These are phyloP conservation scores for Amborella trichopoda DNA, from an alignment of 164 flowering plant species.

Conservation along the genomic window DNA sequence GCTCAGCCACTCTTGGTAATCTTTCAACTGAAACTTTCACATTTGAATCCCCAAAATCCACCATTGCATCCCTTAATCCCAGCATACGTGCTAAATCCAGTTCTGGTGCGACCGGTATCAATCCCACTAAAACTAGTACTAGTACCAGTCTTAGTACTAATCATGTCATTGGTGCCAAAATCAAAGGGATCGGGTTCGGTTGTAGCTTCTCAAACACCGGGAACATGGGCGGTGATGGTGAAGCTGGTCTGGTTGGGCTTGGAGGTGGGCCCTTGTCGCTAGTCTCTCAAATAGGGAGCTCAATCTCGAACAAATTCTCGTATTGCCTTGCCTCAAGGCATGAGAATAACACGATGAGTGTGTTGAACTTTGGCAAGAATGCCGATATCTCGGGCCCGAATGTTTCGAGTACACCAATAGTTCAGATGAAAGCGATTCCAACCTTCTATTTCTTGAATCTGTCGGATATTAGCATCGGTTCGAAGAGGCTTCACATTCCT, in stretches of 20 bases:
- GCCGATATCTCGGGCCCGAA: no score
- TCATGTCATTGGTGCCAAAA: no score
- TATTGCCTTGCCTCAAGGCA: conserved; percentile 69
- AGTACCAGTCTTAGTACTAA: no score
- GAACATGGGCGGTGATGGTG: conserved; percentile 46
- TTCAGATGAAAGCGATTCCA: conserved; percentile 46
- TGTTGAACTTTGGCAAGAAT: conserved; percentile 64
- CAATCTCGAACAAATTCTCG: conserved; percentile 35
- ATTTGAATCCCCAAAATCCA: conserved; percentile 28
- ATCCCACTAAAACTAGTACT: no score
- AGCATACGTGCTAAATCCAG: no score
- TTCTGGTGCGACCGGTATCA: no score
- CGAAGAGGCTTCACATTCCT: conserved; percentile 29
- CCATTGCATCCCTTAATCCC: no score
- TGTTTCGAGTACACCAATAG: conserved; percentile 33
- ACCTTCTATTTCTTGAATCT: conserved; percentile 62
- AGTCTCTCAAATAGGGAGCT: conserved; percentile 56
- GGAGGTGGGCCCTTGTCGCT: conserved; percentile 85
- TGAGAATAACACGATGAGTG: conserved; percentile 26
- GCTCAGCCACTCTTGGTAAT: conserved; percentile 67
- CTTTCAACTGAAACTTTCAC: conserved; percentile 61
- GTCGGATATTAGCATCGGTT: conserved; percentile 68
- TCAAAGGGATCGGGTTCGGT: conserved; percentile 53
- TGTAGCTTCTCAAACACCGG: conserved; percentile 74
- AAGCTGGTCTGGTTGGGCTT: conserved; percentile 71